Conservation (phyloP, 2,329 filamentous ascomycete species). For the Aspergillus nomiae region DNA sequence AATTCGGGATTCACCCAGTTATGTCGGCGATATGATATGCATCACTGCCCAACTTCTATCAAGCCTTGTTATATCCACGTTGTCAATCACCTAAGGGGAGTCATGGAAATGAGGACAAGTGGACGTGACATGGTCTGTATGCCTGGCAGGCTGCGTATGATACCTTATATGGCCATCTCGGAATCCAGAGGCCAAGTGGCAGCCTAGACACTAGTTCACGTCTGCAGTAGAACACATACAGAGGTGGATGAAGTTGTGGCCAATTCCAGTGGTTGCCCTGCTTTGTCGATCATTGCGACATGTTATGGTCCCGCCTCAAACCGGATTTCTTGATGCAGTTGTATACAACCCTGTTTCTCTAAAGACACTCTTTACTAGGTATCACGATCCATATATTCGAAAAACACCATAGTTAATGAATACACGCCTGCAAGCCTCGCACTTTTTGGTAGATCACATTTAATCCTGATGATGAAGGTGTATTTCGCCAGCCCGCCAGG, state of each 20-base stretch:
- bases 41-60: not conserved
- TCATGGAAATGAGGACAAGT: not conserved
- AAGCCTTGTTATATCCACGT: not conserved
- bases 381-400: not conserved
- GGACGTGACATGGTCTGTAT: not conserved
- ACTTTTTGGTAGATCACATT: slow-evolving; percentile 48
- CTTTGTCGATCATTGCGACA: not conserved
- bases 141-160: not conserved
- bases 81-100: not conserved
- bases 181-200: not conserved
- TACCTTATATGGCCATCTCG: not conserved
- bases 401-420: too few species aligned
- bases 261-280: not conserved
- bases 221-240: not conserved
- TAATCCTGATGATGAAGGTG: not conserved
- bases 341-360: not conserved
- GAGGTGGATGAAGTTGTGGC: not conserved
- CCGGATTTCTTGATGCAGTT: not conserved
- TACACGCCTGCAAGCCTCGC: rapidly evolving
- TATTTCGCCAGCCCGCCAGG: not conserved
- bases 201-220: not conserved
- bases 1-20: not conserved
- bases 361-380: not conserved
- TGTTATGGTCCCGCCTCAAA: not conserved
- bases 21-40: not conserved